phyloP scores from a whole-genome alignment of 345 rosid genomes.

The Turritis glabra region DNA sequence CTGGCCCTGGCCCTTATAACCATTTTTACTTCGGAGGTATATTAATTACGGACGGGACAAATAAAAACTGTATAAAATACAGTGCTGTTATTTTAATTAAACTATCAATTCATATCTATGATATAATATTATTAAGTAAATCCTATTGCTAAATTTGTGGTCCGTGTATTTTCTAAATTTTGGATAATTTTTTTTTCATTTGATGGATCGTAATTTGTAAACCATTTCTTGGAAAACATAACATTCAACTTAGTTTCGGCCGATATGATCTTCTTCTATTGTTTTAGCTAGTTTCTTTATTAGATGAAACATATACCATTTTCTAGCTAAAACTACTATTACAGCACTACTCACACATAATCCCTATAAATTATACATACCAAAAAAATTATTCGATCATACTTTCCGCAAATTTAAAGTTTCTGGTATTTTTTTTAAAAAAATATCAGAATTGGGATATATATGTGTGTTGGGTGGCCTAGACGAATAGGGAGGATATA shows the following conservation, averaged over 20 bases:
- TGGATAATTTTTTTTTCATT: background rate
- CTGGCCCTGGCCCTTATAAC: background rate
- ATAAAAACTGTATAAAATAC: background rate
- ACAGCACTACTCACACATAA: background rate
- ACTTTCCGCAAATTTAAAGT: background rate
- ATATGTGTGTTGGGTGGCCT: constrained; percentile 12
- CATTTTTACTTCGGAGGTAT: background rate
- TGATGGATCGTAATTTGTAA: background rate
- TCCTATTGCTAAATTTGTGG: background rate
- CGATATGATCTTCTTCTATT: background rate
- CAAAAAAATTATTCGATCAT: background rate
- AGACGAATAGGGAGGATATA: constrained; percentile 31
- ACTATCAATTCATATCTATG: background rate
- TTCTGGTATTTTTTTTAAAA: background rate
- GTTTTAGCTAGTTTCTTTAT: background rate
- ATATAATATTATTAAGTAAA: too few relatives aligned
- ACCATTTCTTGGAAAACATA: background rate
- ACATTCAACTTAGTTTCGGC: background rate
- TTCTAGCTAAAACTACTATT: background rate
- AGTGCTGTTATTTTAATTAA: too few relatives aligned
- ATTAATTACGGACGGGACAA: background rate
- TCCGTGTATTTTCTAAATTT: background rate
- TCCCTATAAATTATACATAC: background rate
- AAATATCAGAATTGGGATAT: background rate
- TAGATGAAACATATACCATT: background rate